Conservation (phyloP, 768 basidiomycete species). For the Tylopilus plumbeoviolaceoides region DNA sequence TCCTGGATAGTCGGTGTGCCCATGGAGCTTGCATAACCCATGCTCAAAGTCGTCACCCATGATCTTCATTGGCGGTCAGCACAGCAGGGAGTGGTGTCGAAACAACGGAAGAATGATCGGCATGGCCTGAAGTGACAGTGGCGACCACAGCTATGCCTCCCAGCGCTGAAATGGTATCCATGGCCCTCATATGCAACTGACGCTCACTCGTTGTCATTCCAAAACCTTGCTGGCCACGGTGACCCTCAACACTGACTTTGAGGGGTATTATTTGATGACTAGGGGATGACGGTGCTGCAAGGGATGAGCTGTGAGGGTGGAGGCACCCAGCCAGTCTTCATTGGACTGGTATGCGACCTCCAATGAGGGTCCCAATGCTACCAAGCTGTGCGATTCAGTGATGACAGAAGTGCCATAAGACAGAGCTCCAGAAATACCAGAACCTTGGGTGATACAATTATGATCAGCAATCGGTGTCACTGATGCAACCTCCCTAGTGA, state of each 20-base stretch:
- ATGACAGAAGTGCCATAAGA: neutral
- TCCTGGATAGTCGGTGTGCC: too few relatives aligned
- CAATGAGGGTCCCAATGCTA: neutral
- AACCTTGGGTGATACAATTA: neutral
- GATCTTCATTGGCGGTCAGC: neutral
- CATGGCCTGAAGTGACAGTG: neutral
- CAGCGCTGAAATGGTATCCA: neutral
- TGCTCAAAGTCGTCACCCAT: too few relatives aligned
- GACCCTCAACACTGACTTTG: too few relatives aligned
- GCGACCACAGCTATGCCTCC: neutral
- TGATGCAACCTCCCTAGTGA: constrained; percentile 2
- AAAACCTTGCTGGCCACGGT: too few relatives aligned
- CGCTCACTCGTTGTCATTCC: too few relatives aligned
- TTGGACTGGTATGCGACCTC: neutral
- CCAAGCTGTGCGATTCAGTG: neutral
- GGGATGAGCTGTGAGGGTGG: neutral
- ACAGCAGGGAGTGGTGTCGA: neutral
- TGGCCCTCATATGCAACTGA: neutral
- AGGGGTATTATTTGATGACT: too few relatives aligned
- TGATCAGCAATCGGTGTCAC: neutral
- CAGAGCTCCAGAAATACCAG: neutral
- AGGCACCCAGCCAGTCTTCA: neutral
- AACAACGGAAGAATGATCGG: neutral
- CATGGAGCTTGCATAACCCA: too few relatives aligned
- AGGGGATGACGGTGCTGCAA: constrained; percentile 4